Evolutionary conservation across 495 filamentous ascomycete species (phyloP).

Genomic region (Penicillium goetzii): DNA sequence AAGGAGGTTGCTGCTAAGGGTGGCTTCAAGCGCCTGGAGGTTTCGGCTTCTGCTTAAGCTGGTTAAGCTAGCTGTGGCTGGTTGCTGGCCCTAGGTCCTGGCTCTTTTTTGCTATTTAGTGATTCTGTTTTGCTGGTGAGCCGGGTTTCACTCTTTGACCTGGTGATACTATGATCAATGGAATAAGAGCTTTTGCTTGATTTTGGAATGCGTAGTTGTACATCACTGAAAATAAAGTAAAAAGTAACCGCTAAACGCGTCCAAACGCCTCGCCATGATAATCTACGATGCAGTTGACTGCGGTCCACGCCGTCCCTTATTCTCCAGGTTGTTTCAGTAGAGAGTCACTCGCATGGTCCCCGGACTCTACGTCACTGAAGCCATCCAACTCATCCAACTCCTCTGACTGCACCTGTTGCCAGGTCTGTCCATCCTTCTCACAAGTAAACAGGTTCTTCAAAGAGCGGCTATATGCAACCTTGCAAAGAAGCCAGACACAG

Average conservation of each 20-base stretch:
- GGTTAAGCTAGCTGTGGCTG: background rate
- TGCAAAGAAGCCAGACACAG: conserved; percentile 16
- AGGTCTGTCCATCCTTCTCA: background rate
- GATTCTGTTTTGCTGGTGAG: background rate
- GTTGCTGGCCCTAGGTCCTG: background rate
- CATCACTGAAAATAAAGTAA: background rate
- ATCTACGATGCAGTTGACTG: background rate
- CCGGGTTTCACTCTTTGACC: conserved; percentile 30
- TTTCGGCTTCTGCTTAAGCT: conserved; percentile 37
- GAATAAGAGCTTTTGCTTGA: conserved; percentile 13
- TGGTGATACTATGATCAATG: conserved; percentile 11
- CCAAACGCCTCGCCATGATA: conserved; percentile 1
- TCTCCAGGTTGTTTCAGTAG: conserved; percentile 1
- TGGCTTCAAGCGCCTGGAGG: conserved; percentile 47
- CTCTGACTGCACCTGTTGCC: conserved; percentile 9
- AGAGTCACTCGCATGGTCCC: conserved; percentile 9
- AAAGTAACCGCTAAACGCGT: background rate
- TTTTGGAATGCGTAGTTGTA: background rate
- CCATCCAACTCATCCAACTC: conserved; percentile 23
- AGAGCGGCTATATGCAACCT: background rate
- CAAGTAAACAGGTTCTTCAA: background rate
- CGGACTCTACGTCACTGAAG: conserved; percentile 15
- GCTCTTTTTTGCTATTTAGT: background rate
- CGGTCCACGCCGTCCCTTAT: background rate
- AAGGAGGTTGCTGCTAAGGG: conserved; percentile 57